Base-by-base conservation (phyloP, 228 moss, liverwort and hornwort genomes). In the Sphagnum fallax region DNA sequence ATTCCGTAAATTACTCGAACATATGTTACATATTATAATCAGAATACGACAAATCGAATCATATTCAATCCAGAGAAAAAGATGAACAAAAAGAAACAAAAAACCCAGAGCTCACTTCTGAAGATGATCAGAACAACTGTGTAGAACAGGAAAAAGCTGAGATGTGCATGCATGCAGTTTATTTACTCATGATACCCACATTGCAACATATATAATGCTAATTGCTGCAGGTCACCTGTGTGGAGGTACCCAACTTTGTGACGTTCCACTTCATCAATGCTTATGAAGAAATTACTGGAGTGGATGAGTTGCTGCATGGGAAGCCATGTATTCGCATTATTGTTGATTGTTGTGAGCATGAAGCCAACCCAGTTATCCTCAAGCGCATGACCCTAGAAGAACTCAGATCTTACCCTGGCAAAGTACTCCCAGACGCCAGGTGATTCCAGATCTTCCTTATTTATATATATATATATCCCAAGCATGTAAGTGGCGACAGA, bases 241-340 rank as follows among this genome's bases (percentile, higher is more conserved):
- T 76, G 15, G 71, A 71, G 61, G 76, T 76, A 16, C 79, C 79
- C 11, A 74, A 74, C 64, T 79, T 79, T 61, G 79, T 79, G 50
- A 79, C 79, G 10, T 79, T 79, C 53, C 79, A 79, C 61, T 79
- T 79, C 62, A 79, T 79, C 61, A 79, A 79, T 51, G 79, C 75
- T 6, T 79, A 79, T 59, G 75, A 79, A 67, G 79, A 79, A 53
- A 32, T 3, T 32, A 58, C 58, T 5, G 75, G 66, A 62, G 71
- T 13, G 53, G 71, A 74, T 68, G 32, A 32, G 32, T 32, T 32
- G 32, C 32, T 32, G 32, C 32, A 32, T 32, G 79, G 79, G 63
- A 65, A 66, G 61, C 62, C 76, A 4, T 2, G 32, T 32, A n/a
- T 68, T 63, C 65, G 61, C 16, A 53, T 76, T 10, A 71, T 76